Evolutionary conservation across 805 yeast species (phyloP).

Genomic region (Metschnikowia continentalis): DNA sequence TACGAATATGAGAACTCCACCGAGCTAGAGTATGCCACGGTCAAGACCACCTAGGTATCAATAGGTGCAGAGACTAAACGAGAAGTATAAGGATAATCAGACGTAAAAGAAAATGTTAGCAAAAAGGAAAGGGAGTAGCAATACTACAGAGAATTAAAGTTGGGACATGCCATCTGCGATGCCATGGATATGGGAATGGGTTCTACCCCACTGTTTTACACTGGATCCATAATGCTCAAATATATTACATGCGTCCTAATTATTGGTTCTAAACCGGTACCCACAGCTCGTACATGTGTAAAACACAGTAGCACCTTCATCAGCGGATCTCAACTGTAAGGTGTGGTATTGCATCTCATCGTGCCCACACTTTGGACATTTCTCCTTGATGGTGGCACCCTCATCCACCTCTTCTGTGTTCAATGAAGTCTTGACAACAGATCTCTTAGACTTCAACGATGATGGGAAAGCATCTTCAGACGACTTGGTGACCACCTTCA

Average conservation of each 20-base stretch:
- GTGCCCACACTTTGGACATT: conserved; percentile 97
- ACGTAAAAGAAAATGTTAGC: not conserved
- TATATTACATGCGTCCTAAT: conserved; percentile 34
- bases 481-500: conserved; percentile 83
- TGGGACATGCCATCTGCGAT: too few relatives aligned
- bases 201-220: not conserved
- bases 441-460: conserved; percentile 67
- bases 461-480: conserved; percentile 95
- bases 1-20: conserved; percentile 88
- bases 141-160: too few relatives aligned
- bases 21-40: conserved; percentile 66
- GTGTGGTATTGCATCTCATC: conserved; percentile 99
- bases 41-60: conserved; percentile 7
- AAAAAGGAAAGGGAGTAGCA: too few relatives aligned
- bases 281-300: conserved; percentile 94
- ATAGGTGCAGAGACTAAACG: not conserved
- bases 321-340: conserved; percentile 93
- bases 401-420: conserved; percentile 77
- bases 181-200: too few relatives aligned
- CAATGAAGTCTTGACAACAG: conserved; percentile 84
- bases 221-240: not conserved
- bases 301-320: conserved; percentile 99
- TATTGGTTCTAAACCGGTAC: conserved; percentile 90
- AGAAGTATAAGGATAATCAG: not conserved
- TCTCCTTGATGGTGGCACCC: conserved; percentile 95